Percentiles rank a stretch among this genome's conserved stretches.
These are phyloP conservation scores for Chlamydomonas incerta DNA, from an alignment of 139 green algal species.

Conservation along the genomic window DNA sequence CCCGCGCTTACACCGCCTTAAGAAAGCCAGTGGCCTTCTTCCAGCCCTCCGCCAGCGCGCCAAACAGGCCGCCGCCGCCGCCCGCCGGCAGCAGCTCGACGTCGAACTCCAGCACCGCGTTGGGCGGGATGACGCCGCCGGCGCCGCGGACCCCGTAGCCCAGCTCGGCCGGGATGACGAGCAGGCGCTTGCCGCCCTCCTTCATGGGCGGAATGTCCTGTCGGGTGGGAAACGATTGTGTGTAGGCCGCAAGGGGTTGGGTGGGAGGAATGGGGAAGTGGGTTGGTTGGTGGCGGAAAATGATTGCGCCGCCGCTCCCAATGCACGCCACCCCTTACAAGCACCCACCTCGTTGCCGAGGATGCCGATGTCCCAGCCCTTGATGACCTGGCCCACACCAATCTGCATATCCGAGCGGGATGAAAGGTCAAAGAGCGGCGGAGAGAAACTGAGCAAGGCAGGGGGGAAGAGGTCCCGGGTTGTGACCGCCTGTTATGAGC, in stretches of 20 bases:
- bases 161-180: slow-evolving; percentile 59
- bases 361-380: slow-evolving; percentile 89
- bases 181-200: slow-evolving; percentile 66
- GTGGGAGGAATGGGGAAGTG: too few species aligned
- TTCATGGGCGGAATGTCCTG: slow-evolving; percentile 90
- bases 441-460: too few species aligned
- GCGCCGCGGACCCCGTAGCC: slow-evolving; percentile 43
- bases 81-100: too few species aligned
- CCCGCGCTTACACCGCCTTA: too few species aligned
- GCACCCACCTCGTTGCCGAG: slow-evolving; percentile 68
- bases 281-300: background rate
- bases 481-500: too few species aligned
- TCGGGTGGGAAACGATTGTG: too few species aligned
- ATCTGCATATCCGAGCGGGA: too few species aligned
- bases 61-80: background rate
- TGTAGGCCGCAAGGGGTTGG: too few species aligned
- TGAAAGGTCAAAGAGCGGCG: too few species aligned
- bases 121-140: slow-evolving; percentile 85
- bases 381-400: slow-evolving; percentile 78
- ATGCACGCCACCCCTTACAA: too few species aligned
- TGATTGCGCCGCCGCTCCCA: too few species aligned
- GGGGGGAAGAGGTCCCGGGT: too few species aligned
- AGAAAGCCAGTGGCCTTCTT: background rate
- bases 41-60: background rate
- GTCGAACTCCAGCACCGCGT: slow-evolving; percentile 22